These are phyloP conservation scores for Cichorium intybus DNA, from an alignment of 140 eudicot species.

Conservation along the genomic window DNA sequence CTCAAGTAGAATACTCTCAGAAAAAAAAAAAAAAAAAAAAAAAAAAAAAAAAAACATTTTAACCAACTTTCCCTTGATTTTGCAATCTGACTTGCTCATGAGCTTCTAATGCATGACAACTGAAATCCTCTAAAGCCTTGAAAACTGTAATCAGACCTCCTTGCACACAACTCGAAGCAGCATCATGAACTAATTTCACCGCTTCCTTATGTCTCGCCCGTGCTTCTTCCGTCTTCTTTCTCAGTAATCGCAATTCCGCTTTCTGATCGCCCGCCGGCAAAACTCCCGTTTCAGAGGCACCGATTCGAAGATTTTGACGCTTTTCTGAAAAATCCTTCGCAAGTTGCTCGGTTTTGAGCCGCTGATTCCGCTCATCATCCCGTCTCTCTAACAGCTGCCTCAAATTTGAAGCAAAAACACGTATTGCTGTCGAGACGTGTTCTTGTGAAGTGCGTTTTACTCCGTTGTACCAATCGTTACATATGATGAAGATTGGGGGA, in stretches of 20 bases:
- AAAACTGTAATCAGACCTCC: slow-evolving; percentile 89
- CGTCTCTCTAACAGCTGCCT: slow-evolving; percentile 66
- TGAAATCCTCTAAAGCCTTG: slow-evolving; percentile 79
- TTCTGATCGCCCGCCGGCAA: slow-evolving; percentile 40
- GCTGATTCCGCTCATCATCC: slow-evolving; percentile 64
- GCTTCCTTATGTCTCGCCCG: slow-evolving; percentile 60
- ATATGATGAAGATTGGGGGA: slow-evolving; percentile 77
- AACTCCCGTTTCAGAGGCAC: slow-evolving; percentile 12
- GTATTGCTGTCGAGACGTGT: slow-evolving; percentile 63
- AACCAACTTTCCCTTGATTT: neutral
- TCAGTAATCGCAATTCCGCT: slow-evolving; percentile 34
- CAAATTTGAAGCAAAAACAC: slow-evolving; percentile 59
- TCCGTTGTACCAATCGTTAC: slow-evolving; percentile 84
- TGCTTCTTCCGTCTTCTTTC: slow-evolving; percentile 44
- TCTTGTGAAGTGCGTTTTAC: slow-evolving; percentile 49
- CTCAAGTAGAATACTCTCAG: no score
- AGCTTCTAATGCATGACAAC: slow-evolving; percentile 65
- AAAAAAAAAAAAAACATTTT: neutral
- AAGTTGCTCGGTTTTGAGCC: slow-evolving; percentile 62
- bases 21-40: no score
- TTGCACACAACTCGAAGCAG: slow-evolving; percentile 77
- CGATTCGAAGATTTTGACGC: slow-evolving; percentile 13
- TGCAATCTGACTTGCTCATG: slow-evolving; percentile 72
- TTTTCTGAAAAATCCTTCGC: slow-evolving; percentile 57
- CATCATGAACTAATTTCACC: slow-evolving; percentile 70